phyloP scores from a whole-genome alignment of 2,329 filamentous ascomycete species.

The Diplodia mutila region DNA sequence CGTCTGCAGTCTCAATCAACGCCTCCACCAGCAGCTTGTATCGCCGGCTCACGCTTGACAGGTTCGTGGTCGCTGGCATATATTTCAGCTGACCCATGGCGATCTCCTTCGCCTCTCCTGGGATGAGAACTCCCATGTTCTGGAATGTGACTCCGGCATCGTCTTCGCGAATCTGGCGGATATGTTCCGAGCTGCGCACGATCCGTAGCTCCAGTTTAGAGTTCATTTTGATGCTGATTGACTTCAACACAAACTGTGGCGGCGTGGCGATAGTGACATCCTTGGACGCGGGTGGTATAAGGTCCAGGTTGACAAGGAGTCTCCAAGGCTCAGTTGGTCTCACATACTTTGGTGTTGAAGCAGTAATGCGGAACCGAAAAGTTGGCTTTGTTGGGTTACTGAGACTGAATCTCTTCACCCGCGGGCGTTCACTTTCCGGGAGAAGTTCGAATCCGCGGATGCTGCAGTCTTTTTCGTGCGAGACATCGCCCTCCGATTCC shows the following conservation, averaged over 20 bases:
- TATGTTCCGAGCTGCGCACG: background rate
- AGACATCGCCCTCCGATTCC: background rate
- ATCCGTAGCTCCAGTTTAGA: background rate
- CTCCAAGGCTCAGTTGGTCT: conserved; percentile 4
- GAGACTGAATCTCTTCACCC: background rate
- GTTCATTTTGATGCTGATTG: background rate
- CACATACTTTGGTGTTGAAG: background rate
- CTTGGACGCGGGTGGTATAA: background rate
- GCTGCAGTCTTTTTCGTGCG: background rate
- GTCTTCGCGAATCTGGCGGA: background rate
- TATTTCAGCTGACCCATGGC: conserved; percentile 2
- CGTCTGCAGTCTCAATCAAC: background rate
- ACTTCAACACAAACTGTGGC: background rate
- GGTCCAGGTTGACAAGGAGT: background rate
- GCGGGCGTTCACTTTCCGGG: background rate
- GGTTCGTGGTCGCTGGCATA: background rate
- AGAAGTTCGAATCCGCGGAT: background rate
- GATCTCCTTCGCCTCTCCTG: conserved; percentile 6
- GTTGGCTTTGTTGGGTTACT: background rate
- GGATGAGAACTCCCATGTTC: background rate
- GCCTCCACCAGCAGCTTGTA: background rate
- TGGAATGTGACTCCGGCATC: background rate
- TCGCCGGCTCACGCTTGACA: background rate
- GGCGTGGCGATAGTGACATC: background rate
- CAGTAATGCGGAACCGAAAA: background rate